Conservation (phyloP, 768 basidiomycete genomes). For the Coprinopsis marcescibilis region DNA sequence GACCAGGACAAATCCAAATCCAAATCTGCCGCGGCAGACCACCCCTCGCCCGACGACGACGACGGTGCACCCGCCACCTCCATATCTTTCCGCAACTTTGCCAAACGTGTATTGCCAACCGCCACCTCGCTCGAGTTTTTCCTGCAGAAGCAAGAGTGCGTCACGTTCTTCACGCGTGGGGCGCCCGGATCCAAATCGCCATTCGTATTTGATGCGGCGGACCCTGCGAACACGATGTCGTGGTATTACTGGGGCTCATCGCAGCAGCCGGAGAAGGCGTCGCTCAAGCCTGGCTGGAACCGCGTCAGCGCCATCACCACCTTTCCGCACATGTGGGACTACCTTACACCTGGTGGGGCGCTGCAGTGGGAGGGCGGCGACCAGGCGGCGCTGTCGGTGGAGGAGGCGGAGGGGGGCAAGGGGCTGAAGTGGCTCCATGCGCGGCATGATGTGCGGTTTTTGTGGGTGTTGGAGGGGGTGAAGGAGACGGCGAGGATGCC, state of each 20-base stretch:
- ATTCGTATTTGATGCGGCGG: constrained; percentile 3
- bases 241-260: constrained; percentile 4
- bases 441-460: constrained; percentile 4
- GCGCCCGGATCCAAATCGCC: constrained; percentile 4
- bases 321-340: constrained; percentile 11
- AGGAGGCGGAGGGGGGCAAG: neutral
- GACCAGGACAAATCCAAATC: neutral
- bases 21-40: neutral
- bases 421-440: neutral
- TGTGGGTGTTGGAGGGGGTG: constrained; percentile 2
- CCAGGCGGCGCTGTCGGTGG: neutral
- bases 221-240: constrained; percentile 2
- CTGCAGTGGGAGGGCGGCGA: neutral
- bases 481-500: neutral
- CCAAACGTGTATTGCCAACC: neutral
- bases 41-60: neutral
- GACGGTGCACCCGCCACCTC: neutral
- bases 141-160: neutral
- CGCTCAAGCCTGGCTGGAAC: constrained; percentile 5
- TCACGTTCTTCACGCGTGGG: constrained; percentile 6
- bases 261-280: neutral
- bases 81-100: constrained; percentile 6
- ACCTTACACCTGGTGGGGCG: constrained; percentile 1
- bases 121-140: neutral
- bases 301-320: neutral